Evolutionary conservation across 371 early-diverging fungal genomes (phyloP), one percentile per base, ranked within the genome.

Genomic region (Lichtheimia hyalospora): DNA sequence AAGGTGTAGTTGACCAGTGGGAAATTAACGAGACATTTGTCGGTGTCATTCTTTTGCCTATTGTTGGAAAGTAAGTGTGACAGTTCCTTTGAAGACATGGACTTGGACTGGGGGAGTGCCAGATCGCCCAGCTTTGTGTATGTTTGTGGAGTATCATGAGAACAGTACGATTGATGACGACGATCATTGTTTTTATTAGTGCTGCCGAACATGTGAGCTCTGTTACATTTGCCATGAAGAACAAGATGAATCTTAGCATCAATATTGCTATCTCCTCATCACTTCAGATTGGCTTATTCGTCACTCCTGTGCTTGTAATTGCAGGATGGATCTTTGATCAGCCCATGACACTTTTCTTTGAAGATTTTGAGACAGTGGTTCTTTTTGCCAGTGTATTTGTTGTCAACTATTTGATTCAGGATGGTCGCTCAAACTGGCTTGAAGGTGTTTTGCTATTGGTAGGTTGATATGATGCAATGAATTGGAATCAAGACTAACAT

Each of bases 211-310:
- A 96, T 71, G 87, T 90, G 41, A 89, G 89, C 25, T 92, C 94
- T 1, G 89, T 94, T 24, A 87, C 89, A 5, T 86, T 90, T 43
- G 93, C 96, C 1, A 82, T 91, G 71, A 86, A 91, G 63, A 84
- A 96, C 83, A 94, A 95, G 76, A 94, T 96, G 93, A 93, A 96
- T 56, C 71, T 93, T 46, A 82, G 90, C 10, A 82, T 97, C 49
- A 88, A 89, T 27, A 89, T 96, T 56, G 94, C 96, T n/a, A 71
- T 96, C 12, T 95, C 95, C 0, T 92, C 92, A 4, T 89, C 89
- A 23, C 88, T 94, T 71, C 96, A 96, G 71, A 93, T 96, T 58
- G 92, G 94, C 4, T 79, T 96, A 40, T 85, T 95, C 40, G 94
- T 95, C 14, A 89, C 92, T 7, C 97, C 96, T 2, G 64, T 94